A percentile compares a stretch with the other conserved stretches of the same genome.
Evolutionary conservation across 495 filamentous ascomycete species (phyloP).

Genomic region (Hyphodiscus hymeniophilus): DNA sequence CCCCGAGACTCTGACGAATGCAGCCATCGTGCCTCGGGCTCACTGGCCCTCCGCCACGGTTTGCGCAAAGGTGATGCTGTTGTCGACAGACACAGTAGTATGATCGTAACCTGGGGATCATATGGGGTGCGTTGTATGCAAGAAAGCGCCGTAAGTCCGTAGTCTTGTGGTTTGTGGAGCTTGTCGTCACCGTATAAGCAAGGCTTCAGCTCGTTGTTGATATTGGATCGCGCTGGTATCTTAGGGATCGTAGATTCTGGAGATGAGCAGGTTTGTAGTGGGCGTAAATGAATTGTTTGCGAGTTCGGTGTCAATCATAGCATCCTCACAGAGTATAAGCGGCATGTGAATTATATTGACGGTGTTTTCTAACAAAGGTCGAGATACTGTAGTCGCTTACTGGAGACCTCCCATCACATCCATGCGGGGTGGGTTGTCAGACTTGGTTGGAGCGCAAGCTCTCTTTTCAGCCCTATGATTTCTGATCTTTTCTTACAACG

Average conservation of each 20-base stretch:
- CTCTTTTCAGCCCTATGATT: slow-evolving; percentile 15
- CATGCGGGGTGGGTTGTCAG: no score
- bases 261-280: no score
- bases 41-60: slow-evolving; percentile 20
- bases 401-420: no score
- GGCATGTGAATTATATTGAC: no score
- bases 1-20: slow-evolving; percentile 94
- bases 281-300: no score
- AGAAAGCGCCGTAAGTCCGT: not conserved
- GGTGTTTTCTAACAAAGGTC: no score
- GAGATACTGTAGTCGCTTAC: no score
- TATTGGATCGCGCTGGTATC: not conserved
- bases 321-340: no score
- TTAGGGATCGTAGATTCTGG: not conserved
- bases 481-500: not conserved
- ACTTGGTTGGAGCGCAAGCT: no score
- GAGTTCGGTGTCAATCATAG: no score
- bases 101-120: slow-evolving; percentile 9
- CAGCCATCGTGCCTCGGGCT: slow-evolving; percentile 46
- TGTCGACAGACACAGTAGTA: slow-evolving; percentile 11
- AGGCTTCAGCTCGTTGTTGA: slow-evolving; percentile 16
- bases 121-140: not conserved
- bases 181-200: slow-evolving; percentile 20
- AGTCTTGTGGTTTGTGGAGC: not conserved
- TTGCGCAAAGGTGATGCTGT: slow-evolving; percentile 19